A percentile compares a stretch with the other conserved stretches of the same genome.
Conservation (phyloP, 345 rosid genomes). For the Bruguiera sexangula region DNA sequence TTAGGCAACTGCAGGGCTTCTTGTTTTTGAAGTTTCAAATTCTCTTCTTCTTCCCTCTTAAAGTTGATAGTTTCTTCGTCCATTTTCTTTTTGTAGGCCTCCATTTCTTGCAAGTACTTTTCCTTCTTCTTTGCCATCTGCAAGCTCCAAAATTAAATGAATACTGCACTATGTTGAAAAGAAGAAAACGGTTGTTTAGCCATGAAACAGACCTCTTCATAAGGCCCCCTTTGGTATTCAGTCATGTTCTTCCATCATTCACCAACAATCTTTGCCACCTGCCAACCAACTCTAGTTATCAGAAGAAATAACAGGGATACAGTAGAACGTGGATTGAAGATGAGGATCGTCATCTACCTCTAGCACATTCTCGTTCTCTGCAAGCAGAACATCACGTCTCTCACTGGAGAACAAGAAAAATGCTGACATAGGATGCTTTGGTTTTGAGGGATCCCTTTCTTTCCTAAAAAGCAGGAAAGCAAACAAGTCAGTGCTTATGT, state of each 20-base stretch:
- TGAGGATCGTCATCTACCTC: slow-evolving; percentile 41
- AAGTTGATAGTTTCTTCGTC: slow-evolving; percentile 57
- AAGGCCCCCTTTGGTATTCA: slow-evolving; percentile 56
- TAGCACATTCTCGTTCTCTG: slow-evolving; percentile 55
- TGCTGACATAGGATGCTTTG: slow-evolving; percentile 86
- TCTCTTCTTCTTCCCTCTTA: slow-evolving; percentile 70
- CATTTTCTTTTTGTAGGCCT: slow-evolving; percentile 68
- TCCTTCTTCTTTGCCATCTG: slow-evolving; percentile 84
- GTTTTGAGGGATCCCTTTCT: slow-evolving; percentile 83
- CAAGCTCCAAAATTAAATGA: slow-evolving; percentile 1
- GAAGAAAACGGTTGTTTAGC: neutral
- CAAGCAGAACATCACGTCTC: slow-evolving; percentile 60
- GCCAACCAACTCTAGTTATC: neutral
- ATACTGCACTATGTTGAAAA: neutral
- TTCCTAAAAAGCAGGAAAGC: slow-evolving; percentile 44
- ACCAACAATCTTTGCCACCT: slow-evolving; percentile 70
- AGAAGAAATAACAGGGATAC: neutral
- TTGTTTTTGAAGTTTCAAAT: slow-evolving; percentile 79
- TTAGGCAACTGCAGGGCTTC: slow-evolving; percentile 82
- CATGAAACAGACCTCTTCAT: slow-evolving; percentile 44
- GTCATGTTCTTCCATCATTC: slow-evolving; percentile 91
- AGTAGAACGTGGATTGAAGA: neutral
- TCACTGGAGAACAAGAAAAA: slow-evolving; percentile 65
- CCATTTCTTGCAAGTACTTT: slow-evolving; percentile 70
- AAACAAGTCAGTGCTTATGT: neutral